Conservation (phyloP, 2,329 filamentous ascomycete species). For the Sclerotiophoma versabilis region DNA sequence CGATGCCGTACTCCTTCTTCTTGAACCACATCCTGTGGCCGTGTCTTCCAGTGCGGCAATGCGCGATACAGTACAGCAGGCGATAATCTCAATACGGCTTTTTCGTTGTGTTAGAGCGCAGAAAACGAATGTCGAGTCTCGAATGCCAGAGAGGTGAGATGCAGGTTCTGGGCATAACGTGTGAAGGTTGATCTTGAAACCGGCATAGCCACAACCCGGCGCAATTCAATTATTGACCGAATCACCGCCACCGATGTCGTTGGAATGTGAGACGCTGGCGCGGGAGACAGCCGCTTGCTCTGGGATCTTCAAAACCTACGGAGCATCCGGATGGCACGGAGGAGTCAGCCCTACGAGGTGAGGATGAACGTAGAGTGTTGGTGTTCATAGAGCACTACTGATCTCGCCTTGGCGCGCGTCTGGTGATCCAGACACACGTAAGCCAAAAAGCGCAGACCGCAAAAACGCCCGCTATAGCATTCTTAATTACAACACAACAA, state of each 20-base stretch:
- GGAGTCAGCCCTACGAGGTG: constrained; percentile 1
- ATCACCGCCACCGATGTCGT: constrained; percentile 24
- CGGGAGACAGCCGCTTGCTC: constrained; percentile 28
- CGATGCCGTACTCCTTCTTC: constrained; percentile 38
- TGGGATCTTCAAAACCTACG: constrained; percentile 26
- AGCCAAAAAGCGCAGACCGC: no score
- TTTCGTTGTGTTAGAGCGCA: not conserved
- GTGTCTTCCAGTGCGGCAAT: not conserved
- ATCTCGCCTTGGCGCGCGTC: not conserved
- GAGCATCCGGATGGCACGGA: constrained; percentile 18
- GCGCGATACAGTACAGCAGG: not conserved
- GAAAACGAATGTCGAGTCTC: not conserved
- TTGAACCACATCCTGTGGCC: constrained; percentile 27
- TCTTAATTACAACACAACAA: no score
- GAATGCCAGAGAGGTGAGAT: not conserved
- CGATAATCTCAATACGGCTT: not conserved
- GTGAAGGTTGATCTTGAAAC: constrained; percentile 35
- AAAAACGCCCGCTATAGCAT: no score
- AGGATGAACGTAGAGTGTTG: not conserved
- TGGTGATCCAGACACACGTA: no score
- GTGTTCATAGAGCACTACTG: constrained; percentile 11
- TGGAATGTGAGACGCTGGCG: constrained; percentile 38
- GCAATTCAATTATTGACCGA: constrained; percentile 22
- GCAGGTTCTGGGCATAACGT: constrained; percentile 21
- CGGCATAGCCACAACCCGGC: constrained; percentile 33